These are phyloP conservation scores for Rhinocladiella mackenziei DNA, from an alignment of 2,329 filamentous ascomycete species.

Conservation along the genomic window DNA sequence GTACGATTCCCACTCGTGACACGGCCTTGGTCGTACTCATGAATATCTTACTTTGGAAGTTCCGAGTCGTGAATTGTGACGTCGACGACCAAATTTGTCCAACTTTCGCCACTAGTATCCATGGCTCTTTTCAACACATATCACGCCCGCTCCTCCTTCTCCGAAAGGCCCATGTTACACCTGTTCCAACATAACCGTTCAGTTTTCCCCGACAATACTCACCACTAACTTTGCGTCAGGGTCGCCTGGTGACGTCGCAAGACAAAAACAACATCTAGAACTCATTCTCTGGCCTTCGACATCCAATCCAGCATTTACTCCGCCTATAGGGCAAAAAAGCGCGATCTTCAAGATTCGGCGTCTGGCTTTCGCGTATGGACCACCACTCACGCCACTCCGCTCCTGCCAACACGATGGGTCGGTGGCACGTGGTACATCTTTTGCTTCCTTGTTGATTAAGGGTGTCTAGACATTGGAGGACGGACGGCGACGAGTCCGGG, in stretches of 20 bases:
- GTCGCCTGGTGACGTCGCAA: no score
- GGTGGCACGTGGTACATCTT: conserved; percentile 40
- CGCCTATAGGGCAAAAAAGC: conserved; percentile 7
- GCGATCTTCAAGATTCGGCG: not conserved
- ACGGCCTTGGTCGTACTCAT: no score
- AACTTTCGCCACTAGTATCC: not conserved
- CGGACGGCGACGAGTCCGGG: conserved; percentile 33
- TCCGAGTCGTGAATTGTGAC: conserved; percentile 11
- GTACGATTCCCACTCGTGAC: no score
- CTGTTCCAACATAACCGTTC: no score
- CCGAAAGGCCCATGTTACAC: no score
- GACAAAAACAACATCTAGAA: no score
- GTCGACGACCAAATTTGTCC: not conserved
- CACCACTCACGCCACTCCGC: conserved; percentile 43
- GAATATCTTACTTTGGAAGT: no score
- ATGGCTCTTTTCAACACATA: no score
- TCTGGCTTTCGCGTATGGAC: conserved; percentile 6
- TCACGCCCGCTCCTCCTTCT: no score
- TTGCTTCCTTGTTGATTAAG: conserved; percentile 39
- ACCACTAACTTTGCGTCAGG: no score
- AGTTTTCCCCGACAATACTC: no score
- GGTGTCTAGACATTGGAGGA: conserved; percentile 36
- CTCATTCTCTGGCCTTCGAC: conserved; percentile 3
- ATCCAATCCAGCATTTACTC: conserved; percentile 9
- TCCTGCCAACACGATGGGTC: conserved; percentile 40